Evolutionary conservation across 306 rosid genomes (phyloP), one percentile per base, ranked within the genome.

Genomic region (Glycine soja): DNA sequence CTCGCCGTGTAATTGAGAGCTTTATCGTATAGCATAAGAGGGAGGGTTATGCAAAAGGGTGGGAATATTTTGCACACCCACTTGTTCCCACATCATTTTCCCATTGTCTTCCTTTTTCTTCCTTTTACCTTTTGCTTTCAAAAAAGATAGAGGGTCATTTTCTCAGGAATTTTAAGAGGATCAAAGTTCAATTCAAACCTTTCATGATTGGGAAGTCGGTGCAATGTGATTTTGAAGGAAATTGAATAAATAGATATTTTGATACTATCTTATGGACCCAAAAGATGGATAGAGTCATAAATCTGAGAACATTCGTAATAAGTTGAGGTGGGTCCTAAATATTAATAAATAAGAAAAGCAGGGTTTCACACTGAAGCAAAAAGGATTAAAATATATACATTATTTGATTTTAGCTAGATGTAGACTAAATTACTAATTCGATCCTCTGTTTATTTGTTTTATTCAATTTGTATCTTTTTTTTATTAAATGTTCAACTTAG

Each of bases 121-220:
- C n/a, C 48, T 58, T 57, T 72, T 53, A 8, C 79, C 80, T 76
- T 76, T 80, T 61, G 80, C 80, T 77, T 85, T 66, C 68, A 24
- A 24, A 72, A 54, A 56, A 32, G 38, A 58, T 63, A 72, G 38
- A 47, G 24, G 4, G 72, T 85, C 66, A 71, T 76, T 77, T 71
- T 81, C 83, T 10, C 50, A 57, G 32, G 77, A 76, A 76, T 76
- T 76, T 70, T 53, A 43, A 48, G 34, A 64, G n/a, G 57, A 62
- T 74, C 76, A 63, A 52, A 14, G 66, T 62, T 75, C 52, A 54
- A 70, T 74, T 79, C 77, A 70, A 16, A 53, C 46, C 8, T 48
- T 81, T 62, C 65, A 62, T 69, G 2, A 69, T 63, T 46, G 57
- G 42, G 52, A 74, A 34, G 64, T 42, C n/a, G 75, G 42, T 53